phyloP scores from a whole-genome alignment of 2,329 filamentous ascomycete species.

The Fonsecaea nubica region DNA sequence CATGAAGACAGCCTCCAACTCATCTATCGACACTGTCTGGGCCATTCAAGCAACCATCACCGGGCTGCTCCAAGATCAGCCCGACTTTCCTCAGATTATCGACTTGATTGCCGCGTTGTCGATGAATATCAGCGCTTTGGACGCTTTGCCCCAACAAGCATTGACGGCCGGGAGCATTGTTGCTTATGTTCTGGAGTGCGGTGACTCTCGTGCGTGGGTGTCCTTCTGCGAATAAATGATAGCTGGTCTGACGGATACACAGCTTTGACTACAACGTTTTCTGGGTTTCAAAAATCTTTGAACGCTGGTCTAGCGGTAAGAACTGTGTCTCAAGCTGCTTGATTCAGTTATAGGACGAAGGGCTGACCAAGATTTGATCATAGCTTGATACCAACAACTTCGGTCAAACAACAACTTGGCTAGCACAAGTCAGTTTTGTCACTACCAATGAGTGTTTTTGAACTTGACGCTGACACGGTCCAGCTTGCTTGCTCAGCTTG shows the following conservation, averaged over 20 bases:
- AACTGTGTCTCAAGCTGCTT: not conserved
- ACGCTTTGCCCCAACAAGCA: not conserved
- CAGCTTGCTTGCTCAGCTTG: conserved; percentile 19
- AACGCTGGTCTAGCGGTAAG: not conserved
- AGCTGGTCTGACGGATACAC: conserved; percentile 2
- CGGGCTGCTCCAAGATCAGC: not conserved
- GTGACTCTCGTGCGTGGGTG: conserved; percentile 8
- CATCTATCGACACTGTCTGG: not conserved
- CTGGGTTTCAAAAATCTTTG: conserved; percentile 10
- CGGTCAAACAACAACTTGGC: conserved; percentile 2
- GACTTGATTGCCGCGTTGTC: conserved; percentile 6
- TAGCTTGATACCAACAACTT: conserved; percentile 13
- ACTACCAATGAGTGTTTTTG: not conserved
- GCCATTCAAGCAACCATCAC: not conserved
- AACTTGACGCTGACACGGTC: not conserved
- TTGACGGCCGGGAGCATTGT: conserved; percentile 8
- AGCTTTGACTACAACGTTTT: conserved; percentile 9
- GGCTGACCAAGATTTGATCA: not conserved
- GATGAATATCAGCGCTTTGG: conserved; percentile 5
- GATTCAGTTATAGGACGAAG: not conserved
- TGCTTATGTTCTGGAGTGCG: conserved; percentile 9
- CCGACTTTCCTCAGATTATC: not conserved
- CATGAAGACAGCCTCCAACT: not conserved
- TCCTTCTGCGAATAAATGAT: not conserved
- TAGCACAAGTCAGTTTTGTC: not conserved